These are phyloP conservation scores for Coix lacrymajobi DNA, from an alignment of 176 grass and related monocot species.

Conservation along the genomic window DNA sequence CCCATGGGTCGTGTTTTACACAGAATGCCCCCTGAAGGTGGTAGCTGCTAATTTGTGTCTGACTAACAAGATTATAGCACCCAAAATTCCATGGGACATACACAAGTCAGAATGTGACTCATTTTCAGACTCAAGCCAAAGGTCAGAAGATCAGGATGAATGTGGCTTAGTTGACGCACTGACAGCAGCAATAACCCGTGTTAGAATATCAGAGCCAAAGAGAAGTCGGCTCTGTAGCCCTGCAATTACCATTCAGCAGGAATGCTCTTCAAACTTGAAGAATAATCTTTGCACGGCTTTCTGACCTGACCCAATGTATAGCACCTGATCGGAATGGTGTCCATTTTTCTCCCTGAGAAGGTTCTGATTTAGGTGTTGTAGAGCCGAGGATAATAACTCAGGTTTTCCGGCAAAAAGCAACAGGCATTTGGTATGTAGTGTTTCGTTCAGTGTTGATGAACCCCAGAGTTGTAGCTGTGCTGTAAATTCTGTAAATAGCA, in stretches of 20 bases:
- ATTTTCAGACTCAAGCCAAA: constrained; percentile 33
- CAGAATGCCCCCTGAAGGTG: constrained; percentile 47
- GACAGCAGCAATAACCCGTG: constrained; percentile 57
- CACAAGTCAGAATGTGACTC: constrained; percentile 39
- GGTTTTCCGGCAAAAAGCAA: constrained; percentile 23
- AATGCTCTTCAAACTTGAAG: constrained; percentile 67
- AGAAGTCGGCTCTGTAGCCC: constrained; percentile 57
- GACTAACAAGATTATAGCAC: constrained; percentile 37
- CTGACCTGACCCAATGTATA: constrained; percentile 35
- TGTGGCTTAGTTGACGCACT: constrained; percentile 66
- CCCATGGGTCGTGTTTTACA: constrained; percentile 75
- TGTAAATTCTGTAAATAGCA: constrained; percentile 64
- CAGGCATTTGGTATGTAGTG: constrained; percentile 11
- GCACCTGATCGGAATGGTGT: constrained; percentile 21
- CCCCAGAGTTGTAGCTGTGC: constrained; percentile 18
- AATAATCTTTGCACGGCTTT: constrained; percentile 73
- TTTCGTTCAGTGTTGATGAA: constrained; percentile 11
- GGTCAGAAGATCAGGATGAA: constrained; percentile 51
- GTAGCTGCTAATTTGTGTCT: constrained; percentile 33
- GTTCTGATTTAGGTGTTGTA: constrained; percentile 11
- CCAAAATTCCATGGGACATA: constrained; percentile 36
- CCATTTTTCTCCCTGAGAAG: background rate
- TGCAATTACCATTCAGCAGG: constrained; percentile 40
- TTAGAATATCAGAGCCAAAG: constrained; percentile 70
- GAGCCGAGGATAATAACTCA: constrained; percentile 26